These are phyloP conservation scores for Orbilia blumenaviensis DNA, from an alignment of 2,329 filamentous ascomycete genomes.

Conservation along the genomic window DNA sequence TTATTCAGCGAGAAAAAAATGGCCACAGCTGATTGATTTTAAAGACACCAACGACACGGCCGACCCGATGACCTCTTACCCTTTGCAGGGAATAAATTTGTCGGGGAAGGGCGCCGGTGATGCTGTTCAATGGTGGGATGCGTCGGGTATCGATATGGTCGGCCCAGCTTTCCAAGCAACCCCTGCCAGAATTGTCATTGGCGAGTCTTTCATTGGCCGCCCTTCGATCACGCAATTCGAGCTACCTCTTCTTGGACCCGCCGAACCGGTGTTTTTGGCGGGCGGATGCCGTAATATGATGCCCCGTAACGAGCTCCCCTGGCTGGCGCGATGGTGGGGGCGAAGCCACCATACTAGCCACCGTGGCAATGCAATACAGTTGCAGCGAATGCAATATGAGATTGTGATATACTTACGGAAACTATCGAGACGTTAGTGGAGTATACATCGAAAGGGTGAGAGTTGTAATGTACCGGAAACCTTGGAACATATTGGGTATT, in stretches of 20 bases:
- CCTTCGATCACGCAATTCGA: slow-evolving; percentile 47
- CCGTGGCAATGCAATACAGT: background rate
- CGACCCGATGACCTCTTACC: slow-evolving; percentile 31
- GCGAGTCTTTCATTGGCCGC: slow-evolving; percentile 17
- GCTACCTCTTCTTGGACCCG: slow-evolving; percentile 29
- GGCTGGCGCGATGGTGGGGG: background rate
- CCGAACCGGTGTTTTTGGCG: slow-evolving; percentile 38
- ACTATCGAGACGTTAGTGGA: background rate
- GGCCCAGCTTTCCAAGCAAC: slow-evolving; percentile 9
- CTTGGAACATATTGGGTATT: background rate
- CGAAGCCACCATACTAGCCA: slow-evolving; percentile 17
- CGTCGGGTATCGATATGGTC: slow-evolving; percentile 29
- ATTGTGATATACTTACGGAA: background rate
- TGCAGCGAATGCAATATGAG: too few species aligned
- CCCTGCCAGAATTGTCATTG: slow-evolving; percentile 35
- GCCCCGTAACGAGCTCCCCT: slow-evolving; percentile 21
- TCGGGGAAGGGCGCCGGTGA: slow-evolving; percentile 37
- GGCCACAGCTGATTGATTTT: slow-evolving; percentile 11
- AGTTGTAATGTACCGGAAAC: background rate
- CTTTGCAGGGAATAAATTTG: slow-evolving; percentile 34
- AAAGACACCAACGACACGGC: slow-evolving; percentile 17
- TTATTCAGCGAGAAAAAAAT: slow-evolving; percentile 30
- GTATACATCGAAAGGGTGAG: background rate
- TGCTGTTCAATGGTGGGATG: slow-evolving; percentile 28
- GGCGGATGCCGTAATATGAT: slow-evolving; percentile 18